Evolutionary conservation across 192 early-diverging fungal species (phyloP), one percentile per base, ranked within the genome.

Genomic region (Paraglomus brasilianum): DNA sequence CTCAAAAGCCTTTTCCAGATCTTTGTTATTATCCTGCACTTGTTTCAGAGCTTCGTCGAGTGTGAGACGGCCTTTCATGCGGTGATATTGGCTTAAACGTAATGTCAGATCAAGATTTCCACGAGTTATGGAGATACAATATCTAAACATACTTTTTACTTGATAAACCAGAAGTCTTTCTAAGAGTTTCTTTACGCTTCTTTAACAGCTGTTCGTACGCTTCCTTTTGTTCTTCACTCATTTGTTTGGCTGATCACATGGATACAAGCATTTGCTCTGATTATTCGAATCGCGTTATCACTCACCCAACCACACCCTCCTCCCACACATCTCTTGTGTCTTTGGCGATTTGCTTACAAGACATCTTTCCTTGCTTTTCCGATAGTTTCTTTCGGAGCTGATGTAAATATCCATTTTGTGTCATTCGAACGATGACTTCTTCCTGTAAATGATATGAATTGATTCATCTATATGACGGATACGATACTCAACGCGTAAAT

Each of bases 41-140:
- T 97, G 93, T 53, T 88, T 87, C 62, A 97, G 78, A 7, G 95
- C 95, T 69, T 95, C 95, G 75, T 96, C 95, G 71, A 96, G 77
- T 22, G 87, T 86, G 63, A 93, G 77, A 22, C 91, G 82, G 7
- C 89, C 89, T 21, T 85, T 83, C 74, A 88, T 90, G 57, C 91
- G 87, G 59, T 93, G 90, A 72, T 86, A 82, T 66, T 78, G 82
- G 46, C 47, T 47, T 41, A 36, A 19, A 13, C 53, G 8, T 8
- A 48, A 43, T 36, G 14, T 43, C 56, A 46, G 10, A 9, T 14
- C 38, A 66, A 42, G 14, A 48, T 24, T 38, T 36, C 36, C 10
- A 4, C 43, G 24, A 9, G 15, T 8, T 22, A 14, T 10, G 40
- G n/a, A 17, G 13, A 19, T 36, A 53, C 21, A 41, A 43, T 1